Percentiles rank a stretch among this genome's conserved stretches.
phyloP scores from a whole-genome alignment of 306 rosid genomes.

The Pterocarpus santalinus region DNA sequence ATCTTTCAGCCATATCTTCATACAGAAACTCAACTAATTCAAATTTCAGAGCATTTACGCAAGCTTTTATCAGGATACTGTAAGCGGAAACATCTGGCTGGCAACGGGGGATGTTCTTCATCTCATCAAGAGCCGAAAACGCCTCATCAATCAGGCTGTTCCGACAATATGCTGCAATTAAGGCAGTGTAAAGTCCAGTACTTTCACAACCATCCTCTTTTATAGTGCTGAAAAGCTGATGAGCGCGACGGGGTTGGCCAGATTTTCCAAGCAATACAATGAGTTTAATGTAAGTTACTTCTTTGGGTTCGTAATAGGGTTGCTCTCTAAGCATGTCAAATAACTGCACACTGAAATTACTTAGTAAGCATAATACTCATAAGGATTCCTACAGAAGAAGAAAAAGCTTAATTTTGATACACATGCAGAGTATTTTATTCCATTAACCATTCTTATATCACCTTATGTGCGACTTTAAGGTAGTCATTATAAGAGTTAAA shows the following conservation, averaged over 20 bases:
- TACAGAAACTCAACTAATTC: slow-evolving; percentile 69
- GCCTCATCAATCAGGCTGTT: slow-evolving; percentile 70
- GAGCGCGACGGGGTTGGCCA: slow-evolving; percentile 72
- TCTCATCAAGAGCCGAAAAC: slow-evolving; percentile 62
- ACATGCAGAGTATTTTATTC: too few relatives aligned
- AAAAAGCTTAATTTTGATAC: too few relatives aligned
- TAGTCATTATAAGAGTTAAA: too few relatives aligned
- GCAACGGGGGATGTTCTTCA: slow-evolving; percentile 76
- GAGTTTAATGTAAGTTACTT: slow-evolving; percentile 85
- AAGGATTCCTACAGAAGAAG: not conserved
- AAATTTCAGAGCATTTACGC: slow-evolving; percentile 64
- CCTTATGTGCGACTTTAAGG: not conserved
- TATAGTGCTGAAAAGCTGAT: slow-evolving; percentile 70
- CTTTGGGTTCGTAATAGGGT: slow-evolving; percentile 80
- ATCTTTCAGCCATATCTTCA: slow-evolving; percentile 69
- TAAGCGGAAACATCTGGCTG: slow-evolving; percentile 85
- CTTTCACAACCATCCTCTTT: slow-evolving; percentile 73
- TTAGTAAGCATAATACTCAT: slow-evolving; percentile 29
- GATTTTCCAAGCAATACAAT: slow-evolving; percentile 77
- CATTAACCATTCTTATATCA: not conserved
- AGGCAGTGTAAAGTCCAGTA: slow-evolving; percentile 80
- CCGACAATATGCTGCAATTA: slow-evolving; percentile 76
- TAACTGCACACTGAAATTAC: slow-evolving; percentile 57
- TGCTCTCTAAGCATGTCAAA: slow-evolving; percentile 87
- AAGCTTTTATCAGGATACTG: slow-evolving; percentile 72